Evolutionary conservation across 176 grass and related monocot species (phyloP), one percentile per base, ranked within the genome.

Genomic region (Phragmites australis): DNA sequence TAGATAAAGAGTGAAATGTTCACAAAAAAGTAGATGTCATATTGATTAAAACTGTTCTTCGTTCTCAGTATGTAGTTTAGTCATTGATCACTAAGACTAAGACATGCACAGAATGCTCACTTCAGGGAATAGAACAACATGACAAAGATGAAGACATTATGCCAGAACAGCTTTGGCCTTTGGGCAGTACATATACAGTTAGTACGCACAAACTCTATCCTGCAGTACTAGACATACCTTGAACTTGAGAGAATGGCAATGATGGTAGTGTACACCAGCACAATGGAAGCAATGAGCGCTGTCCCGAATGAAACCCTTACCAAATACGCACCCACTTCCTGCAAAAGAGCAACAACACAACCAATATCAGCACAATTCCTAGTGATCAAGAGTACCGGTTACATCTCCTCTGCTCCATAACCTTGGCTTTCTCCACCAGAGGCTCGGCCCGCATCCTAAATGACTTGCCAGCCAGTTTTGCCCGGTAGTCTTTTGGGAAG

Each of bases 191-290:
- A 32, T 37, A 47, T 67, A 80, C 13, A 42, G 25, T 65, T 39
- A 48, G 12, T 34, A 27, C 68, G 26, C 16, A n/a, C 7, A 62
- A 55, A 63, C 5, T 42, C 66, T 39, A 65, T 30, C 18, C 55
- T 78, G 40, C 11, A 44, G 46, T 49, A 73, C 25, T 12, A 69
- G 60, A 32, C 70, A 30, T 69, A 93, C 92, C 96, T 91, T 30
- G 88, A 88, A 68, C 92, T 93, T 51, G 96, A 86, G 82, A 87
- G 68, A 75, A 98, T 84, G 48, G 83, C 88, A 88, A 98, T 95
- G 53, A 98, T 95, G 62, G 96, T 95, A 79, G 92, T 94, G 79
- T 98, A 98, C 32, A 98, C 92, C 52, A 98, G 81, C 46, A 98
- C 81, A 81, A 98, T 98, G 49, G 96, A 98, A 18, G 92, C 89